Evolutionary conservation across 805 yeast species (phyloP), one percentile per base, ranked within the genome.

Genomic region (Starmerella roubikii): DNA sequence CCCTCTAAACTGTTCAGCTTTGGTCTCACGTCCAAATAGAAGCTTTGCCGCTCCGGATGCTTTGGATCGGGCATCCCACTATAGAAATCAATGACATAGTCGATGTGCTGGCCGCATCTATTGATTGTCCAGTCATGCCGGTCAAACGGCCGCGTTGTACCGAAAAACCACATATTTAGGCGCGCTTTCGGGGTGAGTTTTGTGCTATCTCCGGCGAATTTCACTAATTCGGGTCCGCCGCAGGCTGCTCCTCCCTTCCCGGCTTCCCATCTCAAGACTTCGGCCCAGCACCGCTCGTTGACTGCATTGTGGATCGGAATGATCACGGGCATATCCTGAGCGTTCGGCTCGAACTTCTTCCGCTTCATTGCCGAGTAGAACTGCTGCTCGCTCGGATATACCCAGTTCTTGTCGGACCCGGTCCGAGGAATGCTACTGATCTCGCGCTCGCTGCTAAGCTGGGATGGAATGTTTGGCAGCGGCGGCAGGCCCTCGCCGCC

Each of bases 251-350:
- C 48, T 38, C 46, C 52, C 30, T 32, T 27, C 26, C 44, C 45
- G 9, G 64, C 57, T 55, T 88, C 98, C 98, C 98, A 88, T 49
- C 68, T 60, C 53, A 73, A 56, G 25, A 88, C 84, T 54, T 80
- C 84, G 38, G 58, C 59, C 98, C 98, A 88, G 3, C 93, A 93
- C 44, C 83, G 63, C 58, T 88, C 98, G 56, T 88, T 88, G 25
- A 88, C 96, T 29, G 81, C 74, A 54, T 88, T 88, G 57, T 88
- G 98, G 31, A 88, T 78, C 1, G 97, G 97, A 3, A 88, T 94
- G 15, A 88, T 83, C 1, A 88, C 72, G 46, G 72, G 65, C 98
- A 88, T 88, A 54, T 86, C 96, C 7, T 61, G 57, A 0, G 79
- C 79, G 10, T 73, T 63, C 1, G 97, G 95, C 37, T 76, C 68